phyloP scores from a whole-genome alignment of 257 asterid species.

The Leptodermis oblonga region DNA sequence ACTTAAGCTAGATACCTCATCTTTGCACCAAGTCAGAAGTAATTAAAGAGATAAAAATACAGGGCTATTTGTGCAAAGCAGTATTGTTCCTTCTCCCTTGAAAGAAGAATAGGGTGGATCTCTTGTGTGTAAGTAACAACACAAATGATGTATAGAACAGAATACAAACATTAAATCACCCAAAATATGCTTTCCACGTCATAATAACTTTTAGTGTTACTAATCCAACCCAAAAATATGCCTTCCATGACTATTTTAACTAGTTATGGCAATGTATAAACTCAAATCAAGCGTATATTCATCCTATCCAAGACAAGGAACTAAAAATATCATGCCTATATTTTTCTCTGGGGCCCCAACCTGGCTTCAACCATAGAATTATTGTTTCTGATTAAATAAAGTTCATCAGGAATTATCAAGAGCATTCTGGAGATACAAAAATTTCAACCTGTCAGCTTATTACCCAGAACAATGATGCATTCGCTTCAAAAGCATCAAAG shows the following conservation, averaged over 20 bases:
- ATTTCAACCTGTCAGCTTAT: conserved; percentile 5
- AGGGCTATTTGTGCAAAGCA: background rate
- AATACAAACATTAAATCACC: too few species aligned
- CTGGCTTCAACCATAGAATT: background rate
- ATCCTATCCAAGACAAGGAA: too few species aligned
- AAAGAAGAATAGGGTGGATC: too few species aligned
- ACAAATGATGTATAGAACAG: too few species aligned
- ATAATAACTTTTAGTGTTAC: background rate
- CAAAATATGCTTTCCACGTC: too few species aligned
- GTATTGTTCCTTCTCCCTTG: too few species aligned
- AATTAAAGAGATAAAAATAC: background rate
- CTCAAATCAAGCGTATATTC: background rate
- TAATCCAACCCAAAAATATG: too few species aligned
- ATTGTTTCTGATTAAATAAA: background rate
- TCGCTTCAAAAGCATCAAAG: background rate
- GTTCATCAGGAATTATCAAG: too few species aligned
- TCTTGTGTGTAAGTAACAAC: too few species aligned
- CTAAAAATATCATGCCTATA: too few species aligned
- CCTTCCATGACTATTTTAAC: background rate
- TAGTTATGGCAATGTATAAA: background rate
- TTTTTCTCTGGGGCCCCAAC: background rate
- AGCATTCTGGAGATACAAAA: background rate
- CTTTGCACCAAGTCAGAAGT: background rate
- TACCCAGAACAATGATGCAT: background rate
- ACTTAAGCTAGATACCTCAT: background rate